Base-by-base conservation (phyloP, 176 grass and related monocot species). In the Lolium perenne region DNA sequence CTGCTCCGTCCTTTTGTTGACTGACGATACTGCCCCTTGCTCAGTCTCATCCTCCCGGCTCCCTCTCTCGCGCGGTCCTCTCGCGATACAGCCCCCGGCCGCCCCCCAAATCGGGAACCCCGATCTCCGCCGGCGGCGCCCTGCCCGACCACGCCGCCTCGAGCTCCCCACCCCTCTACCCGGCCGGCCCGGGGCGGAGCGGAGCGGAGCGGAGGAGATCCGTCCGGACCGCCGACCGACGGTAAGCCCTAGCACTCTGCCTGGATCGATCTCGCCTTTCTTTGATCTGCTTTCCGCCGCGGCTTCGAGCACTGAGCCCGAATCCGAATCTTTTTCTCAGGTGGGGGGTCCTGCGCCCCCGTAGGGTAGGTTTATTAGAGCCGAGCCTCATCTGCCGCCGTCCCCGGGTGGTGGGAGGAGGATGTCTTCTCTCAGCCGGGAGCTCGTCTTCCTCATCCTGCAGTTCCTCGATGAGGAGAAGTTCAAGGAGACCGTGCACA, bases 381-480 rank as follows among this genome's bases (percentile, higher is more conserved):
- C 76, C 58, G 17, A 11, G 80, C 59, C 45, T 46, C 84, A 79
- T 83, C 74, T 80, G 48, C 84, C 80, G 48, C 84, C 80, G 12
- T 70, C 80, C 7, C 29, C 65, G 43, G 65, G 84, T 79, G 88
- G 88, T 62, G 81, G 71, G 21, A 20, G 20, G 49, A 86, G 45
- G 87, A 98, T 98, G 91, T 93, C 87, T 79, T 89, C 93, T 54
- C 72, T 90, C 0, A 98, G 93, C 67, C 80, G 89, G 73, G 95
- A 98, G 82, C 83, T 95, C 50, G 87, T 98, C 22, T 95, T 93
- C 80, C 86, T 93, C 77, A 92, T 98, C 74, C 86, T 98, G 87
- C 95, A 98, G 84, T 98, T 95, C 85, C 93, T 95, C 50, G 93
- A 98, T 75, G 95, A 98, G 86, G 93, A 97, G 23, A 95, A 98